Conservation (phyloP, 1,284 basidiomycete species). For the Hemileia vastatrix region DNA sequence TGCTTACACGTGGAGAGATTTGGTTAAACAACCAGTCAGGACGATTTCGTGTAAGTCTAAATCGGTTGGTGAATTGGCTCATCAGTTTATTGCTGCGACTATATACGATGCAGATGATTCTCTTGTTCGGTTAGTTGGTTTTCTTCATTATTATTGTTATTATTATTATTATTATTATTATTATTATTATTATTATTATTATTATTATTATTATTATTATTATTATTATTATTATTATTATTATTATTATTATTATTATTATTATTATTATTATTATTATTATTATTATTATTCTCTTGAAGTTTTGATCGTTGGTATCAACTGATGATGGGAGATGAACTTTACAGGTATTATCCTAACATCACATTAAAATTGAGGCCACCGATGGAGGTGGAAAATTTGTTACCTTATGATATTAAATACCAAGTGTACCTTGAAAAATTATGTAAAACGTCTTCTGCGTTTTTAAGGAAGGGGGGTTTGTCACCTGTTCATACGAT, state of each 20-base stretch:
- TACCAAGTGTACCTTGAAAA: slow-evolving; percentile 95
- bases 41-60: slow-evolving; percentile 75
- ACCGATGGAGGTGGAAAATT: slow-evolving; percentile 90
- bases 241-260: too few relatives aligned
- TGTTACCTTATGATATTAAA: slow-evolving; percentile 88
- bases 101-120: slow-evolving; percentile 14
- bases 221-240: too few relatives aligned
- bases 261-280: too few relatives aligned
- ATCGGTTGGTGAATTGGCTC: neutral
- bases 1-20: slow-evolving; percentile 76
- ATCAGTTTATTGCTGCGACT: neutral
- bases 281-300: too few relatives aligned
- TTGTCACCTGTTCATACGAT: slow-evolving; percentile 96
- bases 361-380: slow-evolving; percentile 81
- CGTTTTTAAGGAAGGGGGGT: slow-evolving; percentile 85
- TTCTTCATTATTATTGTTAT: neutral
- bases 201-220: too few relatives aligned
- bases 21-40: slow-evolving; percentile 66
- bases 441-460: slow-evolving; percentile 68
- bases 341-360: slow-evolving; percentile 70
- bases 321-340: too few relatives aligned
- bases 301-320: too few relatives aligned
- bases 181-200: too few relatives aligned
- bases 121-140: neutral
- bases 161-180: neutral